Conservation (phyloP, 1,139 yeast genomes). For the Diutina sp. region DNA sequence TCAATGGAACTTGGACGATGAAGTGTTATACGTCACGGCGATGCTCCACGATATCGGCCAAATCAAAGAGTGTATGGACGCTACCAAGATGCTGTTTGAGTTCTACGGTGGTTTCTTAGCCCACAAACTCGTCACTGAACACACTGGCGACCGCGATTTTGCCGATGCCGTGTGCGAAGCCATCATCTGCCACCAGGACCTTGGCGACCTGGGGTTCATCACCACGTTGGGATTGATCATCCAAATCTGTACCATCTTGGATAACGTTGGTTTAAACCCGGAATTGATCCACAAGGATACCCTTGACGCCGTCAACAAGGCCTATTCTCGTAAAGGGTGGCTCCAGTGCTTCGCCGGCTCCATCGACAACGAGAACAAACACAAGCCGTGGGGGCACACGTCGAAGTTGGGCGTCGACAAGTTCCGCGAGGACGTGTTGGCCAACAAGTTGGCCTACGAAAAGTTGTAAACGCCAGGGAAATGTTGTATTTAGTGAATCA, state of each 20-base stretch:
- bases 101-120: constrained; percentile 24
- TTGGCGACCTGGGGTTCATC: constrained; percentile 21
- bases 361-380: constrained; percentile 19
- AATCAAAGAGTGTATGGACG: constrained; percentile 20
- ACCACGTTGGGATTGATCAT: constrained; percentile 24
- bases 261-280: constrained; percentile 22
- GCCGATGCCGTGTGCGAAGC: constrained; percentile 30
- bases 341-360: constrained; percentile 20
- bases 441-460: constrained; percentile 8
- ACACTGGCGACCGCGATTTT: constrained; percentile 14
- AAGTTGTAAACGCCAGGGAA: not conserved
- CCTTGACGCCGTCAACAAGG: constrained; percentile 15
- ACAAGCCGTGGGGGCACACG: constrained; percentile 26
- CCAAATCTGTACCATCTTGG: constrained; percentile 23
- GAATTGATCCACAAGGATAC: constrained; percentile 20
- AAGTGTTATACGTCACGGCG: constrained; percentile 19
- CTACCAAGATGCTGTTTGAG: constrained; percentile 26
- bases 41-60: constrained; percentile 26
- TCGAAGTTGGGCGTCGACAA: constrained; percentile 21
- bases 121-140: constrained; percentile 15
- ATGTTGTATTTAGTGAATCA: not conserved
- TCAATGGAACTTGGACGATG: constrained; percentile 20
- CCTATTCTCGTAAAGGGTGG: constrained; percentile 22
- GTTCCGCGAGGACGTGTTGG: constrained; percentile 18
- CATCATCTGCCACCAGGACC: constrained; percentile 24